Conservation (phyloP, 106 monocot genomes). For the Allium sativum region DNA sequence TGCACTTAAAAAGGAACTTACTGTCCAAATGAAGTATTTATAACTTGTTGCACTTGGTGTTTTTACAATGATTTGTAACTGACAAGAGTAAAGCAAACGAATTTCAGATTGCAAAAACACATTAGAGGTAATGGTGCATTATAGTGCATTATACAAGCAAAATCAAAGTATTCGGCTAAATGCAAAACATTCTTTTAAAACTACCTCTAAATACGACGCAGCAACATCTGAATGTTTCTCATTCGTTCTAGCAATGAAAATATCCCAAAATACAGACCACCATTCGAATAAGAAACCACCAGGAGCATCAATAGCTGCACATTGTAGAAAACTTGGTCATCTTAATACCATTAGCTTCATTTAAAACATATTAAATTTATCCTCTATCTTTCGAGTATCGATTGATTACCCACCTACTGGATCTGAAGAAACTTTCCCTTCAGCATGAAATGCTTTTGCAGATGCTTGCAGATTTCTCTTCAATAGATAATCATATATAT, state of each 20-base stretch:
- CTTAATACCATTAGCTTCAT: no score
- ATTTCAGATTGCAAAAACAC: no score
- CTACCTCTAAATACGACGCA: slow-evolving; percentile 65
- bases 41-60: no score
- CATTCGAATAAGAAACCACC: slow-evolving; percentile 91
- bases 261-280: slow-evolving; percentile 97
- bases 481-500: slow-evolving; percentile 73
- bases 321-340: not conserved
- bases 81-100: no score
- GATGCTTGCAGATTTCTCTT: slow-evolving; percentile 69
- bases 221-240: slow-evolving; percentile 96
- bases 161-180: not conserved
- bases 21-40: no score
- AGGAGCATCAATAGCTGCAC: slow-evolving; percentile 76
- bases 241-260: slow-evolving; percentile 82
- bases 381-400: not conserved
- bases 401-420: slow-evolving; percentile 56
- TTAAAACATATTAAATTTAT: no score
- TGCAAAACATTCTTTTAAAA: not conserved
- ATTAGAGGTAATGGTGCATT: no score
- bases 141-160: not conserved
- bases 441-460: slow-evolving; percentile 82
- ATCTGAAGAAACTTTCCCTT: slow-evolving; percentile 67
- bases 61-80: no score
- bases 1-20: no score